Conservation (phyloP, 352 stramenopile species). For the Phytopythium vexans region DNA sequence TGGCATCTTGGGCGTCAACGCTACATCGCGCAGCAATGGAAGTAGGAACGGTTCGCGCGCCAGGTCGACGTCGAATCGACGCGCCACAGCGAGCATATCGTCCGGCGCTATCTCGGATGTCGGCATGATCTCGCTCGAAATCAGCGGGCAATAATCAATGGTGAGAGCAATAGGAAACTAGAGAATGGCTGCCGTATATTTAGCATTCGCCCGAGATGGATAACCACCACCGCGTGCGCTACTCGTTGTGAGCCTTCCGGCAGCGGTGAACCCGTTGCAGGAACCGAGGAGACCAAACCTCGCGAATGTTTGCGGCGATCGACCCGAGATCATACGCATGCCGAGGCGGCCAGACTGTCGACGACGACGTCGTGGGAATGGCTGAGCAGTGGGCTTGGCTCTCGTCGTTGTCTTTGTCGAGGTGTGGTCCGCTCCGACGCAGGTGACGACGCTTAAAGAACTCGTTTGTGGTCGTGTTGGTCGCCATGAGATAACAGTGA, state of each 20-base stretch:
- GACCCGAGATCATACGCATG: constrained; percentile 20
- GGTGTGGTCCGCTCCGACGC: neutral
- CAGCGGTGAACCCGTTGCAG: constrained; percentile 6
- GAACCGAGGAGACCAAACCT: constrained; percentile 32
- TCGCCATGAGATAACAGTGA: constrained; percentile 47
- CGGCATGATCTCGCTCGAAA: neutral
- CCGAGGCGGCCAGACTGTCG: neutral
- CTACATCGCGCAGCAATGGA: constrained; percentile 45
- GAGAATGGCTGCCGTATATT: too few relatives aligned
- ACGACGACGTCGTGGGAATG: neutral
- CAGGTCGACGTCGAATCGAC: constrained; percentile 41
- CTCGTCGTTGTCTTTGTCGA: neutral
- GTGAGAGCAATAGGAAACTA: too few relatives aligned
- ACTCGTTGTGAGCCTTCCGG: constrained; percentile 4
- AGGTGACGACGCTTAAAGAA: constrained; percentile 59
- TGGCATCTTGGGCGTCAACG: constrained; percentile 37
- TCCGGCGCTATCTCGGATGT: constrained; percentile 26
- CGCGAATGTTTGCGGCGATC: constrained; percentile 15
- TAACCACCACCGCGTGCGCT: neutral
- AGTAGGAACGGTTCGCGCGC: constrained; percentile 43
- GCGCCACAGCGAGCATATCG: constrained; percentile 42
- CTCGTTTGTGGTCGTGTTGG: constrained; percentile 68
- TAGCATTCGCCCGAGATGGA: neutral
- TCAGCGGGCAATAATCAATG: neutral
- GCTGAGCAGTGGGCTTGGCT: too few relatives aligned